These are phyloP conservation scores for Lanmaoa pseudosensibilis DNA, from an alignment of 768 basidiomycete species.

Conservation along the genomic window DNA sequence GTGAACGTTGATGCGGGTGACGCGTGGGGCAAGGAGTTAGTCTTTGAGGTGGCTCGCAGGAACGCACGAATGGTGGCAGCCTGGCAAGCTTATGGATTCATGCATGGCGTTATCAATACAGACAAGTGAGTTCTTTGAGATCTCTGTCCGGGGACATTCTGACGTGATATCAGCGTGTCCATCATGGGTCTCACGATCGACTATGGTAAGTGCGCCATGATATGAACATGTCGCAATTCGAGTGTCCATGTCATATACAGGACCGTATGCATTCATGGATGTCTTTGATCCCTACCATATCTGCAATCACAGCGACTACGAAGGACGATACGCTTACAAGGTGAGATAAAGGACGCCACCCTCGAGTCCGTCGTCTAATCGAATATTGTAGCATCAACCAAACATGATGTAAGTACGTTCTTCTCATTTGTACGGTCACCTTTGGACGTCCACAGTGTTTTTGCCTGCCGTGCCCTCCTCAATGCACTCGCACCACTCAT, in stretches of 20 bases:
- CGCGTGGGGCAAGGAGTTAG: constrained; percentile 69
- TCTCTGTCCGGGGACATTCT: background rate
- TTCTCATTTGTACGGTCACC: background rate
- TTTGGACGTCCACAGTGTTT: constrained; percentile 49
- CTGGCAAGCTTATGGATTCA: constrained; percentile 94
- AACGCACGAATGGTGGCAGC: constrained; percentile 92
- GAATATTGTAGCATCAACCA: constrained; percentile 57
- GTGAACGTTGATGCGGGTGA: constrained; percentile 45
- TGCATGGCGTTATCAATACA: constrained; percentile 97
- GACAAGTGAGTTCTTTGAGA: constrained; percentile 66
- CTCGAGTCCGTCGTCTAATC: background rate
- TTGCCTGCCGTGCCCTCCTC: constrained; percentile 77
- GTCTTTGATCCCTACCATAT: constrained; percentile 82
- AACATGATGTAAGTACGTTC: constrained; percentile 64
- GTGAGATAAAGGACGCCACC: constrained; percentile 26
- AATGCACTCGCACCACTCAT: constrained; percentile 80
- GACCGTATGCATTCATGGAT: constrained; percentile 95
- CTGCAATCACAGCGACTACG: constrained; percentile 86
- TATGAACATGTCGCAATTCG: background rate
- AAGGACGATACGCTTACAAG: constrained; percentile 75
- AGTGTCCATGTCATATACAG: constrained; percentile 36
- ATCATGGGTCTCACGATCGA: constrained; percentile 76
- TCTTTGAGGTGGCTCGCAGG: constrained; percentile 76
- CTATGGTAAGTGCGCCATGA: constrained; percentile 47
- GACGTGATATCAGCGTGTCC: constrained; percentile 53